These are phyloP conservation scores for Wickerhamiella hasegawae DNA, from an alignment of 805 yeast genomes.

Conservation along the genomic window DNA sequence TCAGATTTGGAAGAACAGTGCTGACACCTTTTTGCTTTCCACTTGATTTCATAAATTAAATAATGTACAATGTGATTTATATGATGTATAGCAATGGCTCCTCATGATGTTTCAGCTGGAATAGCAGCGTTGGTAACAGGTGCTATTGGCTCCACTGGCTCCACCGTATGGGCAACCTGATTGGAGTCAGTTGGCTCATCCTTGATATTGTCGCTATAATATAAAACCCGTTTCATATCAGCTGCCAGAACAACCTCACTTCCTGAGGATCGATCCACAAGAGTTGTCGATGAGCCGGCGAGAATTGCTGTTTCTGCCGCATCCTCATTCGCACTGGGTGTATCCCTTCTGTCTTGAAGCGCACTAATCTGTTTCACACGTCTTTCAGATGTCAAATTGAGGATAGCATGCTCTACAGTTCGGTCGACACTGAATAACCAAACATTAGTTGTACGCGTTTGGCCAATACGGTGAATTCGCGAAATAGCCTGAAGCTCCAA, in stretches of 20 bases:
- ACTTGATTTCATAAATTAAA: no score
- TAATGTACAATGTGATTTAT: no score
- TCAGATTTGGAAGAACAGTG: conserved; percentile 1
- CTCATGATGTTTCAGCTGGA: no score
- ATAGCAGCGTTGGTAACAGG: no score
- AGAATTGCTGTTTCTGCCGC: neutral
- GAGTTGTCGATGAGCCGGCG: neutral
- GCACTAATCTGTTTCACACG: conserved; percentile 30
- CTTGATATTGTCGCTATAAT: no score
- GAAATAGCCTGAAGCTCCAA: conserved; percentile 85
- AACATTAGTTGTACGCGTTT: conserved; percentile 59
- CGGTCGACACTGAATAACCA: conserved; percentile 82
- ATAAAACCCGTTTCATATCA: neutral
- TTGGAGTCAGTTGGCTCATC: no score
- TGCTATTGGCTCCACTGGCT: neutral
- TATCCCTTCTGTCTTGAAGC: no score
- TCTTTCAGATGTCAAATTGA: conserved; percentile 47
- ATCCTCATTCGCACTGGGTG: no score
- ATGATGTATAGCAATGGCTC: no score
- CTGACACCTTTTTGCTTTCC: neutral
- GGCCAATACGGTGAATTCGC: conserved; percentile 87
- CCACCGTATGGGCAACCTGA: no score
- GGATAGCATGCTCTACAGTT: conserved; percentile 80
- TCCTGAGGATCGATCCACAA: neutral
- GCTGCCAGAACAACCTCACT: neutral